Conservation (phyloP, 2,329 filamentous ascomycete species). For the Xylariaceae sp. region DNA sequence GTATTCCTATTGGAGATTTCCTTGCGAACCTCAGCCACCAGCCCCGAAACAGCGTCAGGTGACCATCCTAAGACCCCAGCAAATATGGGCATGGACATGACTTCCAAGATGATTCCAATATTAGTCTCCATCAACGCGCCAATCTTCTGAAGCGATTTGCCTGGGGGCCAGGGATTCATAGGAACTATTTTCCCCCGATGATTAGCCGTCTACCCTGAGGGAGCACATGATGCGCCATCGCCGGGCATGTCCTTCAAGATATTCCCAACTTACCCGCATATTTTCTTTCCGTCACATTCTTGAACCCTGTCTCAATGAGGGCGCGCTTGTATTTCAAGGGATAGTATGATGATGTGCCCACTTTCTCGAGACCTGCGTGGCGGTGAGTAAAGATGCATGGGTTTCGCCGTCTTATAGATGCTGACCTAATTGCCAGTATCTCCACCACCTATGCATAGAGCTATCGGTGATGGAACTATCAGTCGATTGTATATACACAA, state of each 20-base stretch:
- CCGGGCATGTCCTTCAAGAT: not conserved
- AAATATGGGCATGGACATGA: conserved; percentile 21
- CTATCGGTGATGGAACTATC: conserved; percentile 29
- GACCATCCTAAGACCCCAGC: conserved; percentile 23
- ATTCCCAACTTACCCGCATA: conserved; percentile 14
- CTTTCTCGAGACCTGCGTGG: conserved; percentile 20
- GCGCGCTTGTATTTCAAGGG: conserved; percentile 21
- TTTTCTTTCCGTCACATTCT: conserved; percentile 18
- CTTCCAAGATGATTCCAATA: conserved; percentile 24
- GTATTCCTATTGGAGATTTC: conserved; percentile 22
- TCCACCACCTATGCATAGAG: conserved; percentile 30
- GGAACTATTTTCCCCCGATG: conserved; percentile 16
- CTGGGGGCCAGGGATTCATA: conserved; percentile 29
- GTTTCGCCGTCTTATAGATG: not conserved
- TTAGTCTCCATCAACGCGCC: conserved; percentile 29
- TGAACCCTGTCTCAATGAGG: conserved; percentile 18
- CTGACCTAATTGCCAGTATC: conserved; percentile 20
- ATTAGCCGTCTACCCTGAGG: conserved; percentile 4
- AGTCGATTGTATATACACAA: conserved; percentile 29
- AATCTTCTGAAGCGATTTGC: conserved; percentile 26
- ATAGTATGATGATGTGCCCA: conserved; percentile 30
- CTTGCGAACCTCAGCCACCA: conserved; percentile 22
- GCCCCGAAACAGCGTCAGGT: conserved; percentile 14
- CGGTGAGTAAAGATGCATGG: conserved; percentile 3
- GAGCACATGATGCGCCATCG: not conserved